Conservation (phyloP, 208 protist species). For the Leishmania aethiopica region DNA sequence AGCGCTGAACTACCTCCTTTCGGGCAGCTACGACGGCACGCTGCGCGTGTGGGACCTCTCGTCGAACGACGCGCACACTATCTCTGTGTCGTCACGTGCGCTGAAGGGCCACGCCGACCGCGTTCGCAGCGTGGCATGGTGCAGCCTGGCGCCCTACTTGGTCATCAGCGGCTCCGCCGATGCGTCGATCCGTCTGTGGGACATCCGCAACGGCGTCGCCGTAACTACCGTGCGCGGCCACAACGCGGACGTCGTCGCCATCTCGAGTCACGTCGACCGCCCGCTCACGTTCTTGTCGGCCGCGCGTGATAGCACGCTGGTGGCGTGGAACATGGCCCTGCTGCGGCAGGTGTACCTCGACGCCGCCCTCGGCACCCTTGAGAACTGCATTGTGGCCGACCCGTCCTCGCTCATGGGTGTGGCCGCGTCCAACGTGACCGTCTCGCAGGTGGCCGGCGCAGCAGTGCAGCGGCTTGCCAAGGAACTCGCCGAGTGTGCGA, state of each 20-base stretch:
- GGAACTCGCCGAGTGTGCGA: conserved; percentile 54
- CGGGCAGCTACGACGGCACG: conserved; percentile 87
- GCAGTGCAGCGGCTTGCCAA: conserved; percentile 59
- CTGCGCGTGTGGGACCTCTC: conserved; percentile 91
- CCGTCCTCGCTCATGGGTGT: conserved; percentile 50
- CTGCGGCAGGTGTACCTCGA: conserved; percentile 73
- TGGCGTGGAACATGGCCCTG: conserved; percentile 85
- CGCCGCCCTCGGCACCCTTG: conserved; percentile 69
- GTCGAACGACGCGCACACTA: conserved; percentile 60
- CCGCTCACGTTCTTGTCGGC: conserved; percentile 92
- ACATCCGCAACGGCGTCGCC: conserved; percentile 72
- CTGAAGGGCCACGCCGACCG: conserved; percentile 78
- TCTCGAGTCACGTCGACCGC: conserved; percentile 81
- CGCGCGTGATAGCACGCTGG: conserved; percentile 84
- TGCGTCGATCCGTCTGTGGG: conserved; percentile 90
- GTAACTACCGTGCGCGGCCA: conserved; percentile 81
- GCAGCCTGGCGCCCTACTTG: conserved; percentile 82
- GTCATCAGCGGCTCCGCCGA: conserved; percentile 82
- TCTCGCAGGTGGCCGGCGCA: conserved; percentile 50
- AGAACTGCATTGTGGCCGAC: conserved; percentile 59
- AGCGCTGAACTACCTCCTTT: conserved; percentile 76
- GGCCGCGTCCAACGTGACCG: conserved; percentile 33
- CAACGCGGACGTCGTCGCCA: conserved; percentile 81
- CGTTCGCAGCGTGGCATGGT: conserved; percentile 84
- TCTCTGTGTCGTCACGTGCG: conserved; percentile 66